Evolutionary conservation across 2,329 filamentous ascomycete species (phyloP).

Genomic region (Hymenoscyphus albidus): DNA sequence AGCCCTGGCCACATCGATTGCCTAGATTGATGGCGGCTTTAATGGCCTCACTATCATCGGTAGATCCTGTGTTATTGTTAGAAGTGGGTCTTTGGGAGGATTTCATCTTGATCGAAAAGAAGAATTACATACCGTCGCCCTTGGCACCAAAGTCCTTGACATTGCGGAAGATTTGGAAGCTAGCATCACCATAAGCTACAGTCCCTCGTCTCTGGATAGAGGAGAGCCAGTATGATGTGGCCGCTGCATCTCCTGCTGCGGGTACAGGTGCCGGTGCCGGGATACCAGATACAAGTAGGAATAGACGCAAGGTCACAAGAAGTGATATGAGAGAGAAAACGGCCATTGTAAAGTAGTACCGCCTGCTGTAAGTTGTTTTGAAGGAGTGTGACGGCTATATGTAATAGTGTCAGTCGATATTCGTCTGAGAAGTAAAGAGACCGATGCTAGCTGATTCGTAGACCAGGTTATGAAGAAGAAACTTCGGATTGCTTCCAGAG

Average conservation of each 20-base stretch:
- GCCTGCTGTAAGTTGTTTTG: conserved; percentile 32
- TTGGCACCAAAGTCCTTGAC: conserved; percentile 72
- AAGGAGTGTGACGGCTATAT: conserved; percentile 31
- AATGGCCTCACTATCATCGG: conserved; percentile 84
- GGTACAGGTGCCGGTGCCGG: conserved; percentile 18
- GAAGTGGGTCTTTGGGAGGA: not conserved
- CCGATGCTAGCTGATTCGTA: not conserved
- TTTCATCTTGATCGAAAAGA: not conserved
- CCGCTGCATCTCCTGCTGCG: conserved; percentile 14
- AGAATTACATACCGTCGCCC: conserved; percentile 51
- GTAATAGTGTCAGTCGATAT: conserved; percentile 13
- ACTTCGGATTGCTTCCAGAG: conserved; percentile 7
- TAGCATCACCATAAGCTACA: conserved; percentile 37
- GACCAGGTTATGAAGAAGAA: not conserved
- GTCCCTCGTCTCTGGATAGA: conserved; percentile 33
- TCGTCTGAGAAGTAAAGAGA: not conserved
- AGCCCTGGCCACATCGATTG: conserved; percentile 72
- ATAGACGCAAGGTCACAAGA: conserved; percentile 30
- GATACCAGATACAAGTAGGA: conserved; percentile 28
- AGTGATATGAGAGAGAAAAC: conserved; percentile 31
- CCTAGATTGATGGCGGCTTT: conserved; percentile 78
- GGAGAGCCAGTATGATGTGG: conserved; percentile 32
- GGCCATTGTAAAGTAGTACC: conserved; percentile 35
- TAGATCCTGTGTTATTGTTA: conserved; percentile 52
- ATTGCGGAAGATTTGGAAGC: conserved; percentile 74